Conservation (phyloP, 2,329 filamentous ascomycete species). For the Penicillium sp. region DNA sequence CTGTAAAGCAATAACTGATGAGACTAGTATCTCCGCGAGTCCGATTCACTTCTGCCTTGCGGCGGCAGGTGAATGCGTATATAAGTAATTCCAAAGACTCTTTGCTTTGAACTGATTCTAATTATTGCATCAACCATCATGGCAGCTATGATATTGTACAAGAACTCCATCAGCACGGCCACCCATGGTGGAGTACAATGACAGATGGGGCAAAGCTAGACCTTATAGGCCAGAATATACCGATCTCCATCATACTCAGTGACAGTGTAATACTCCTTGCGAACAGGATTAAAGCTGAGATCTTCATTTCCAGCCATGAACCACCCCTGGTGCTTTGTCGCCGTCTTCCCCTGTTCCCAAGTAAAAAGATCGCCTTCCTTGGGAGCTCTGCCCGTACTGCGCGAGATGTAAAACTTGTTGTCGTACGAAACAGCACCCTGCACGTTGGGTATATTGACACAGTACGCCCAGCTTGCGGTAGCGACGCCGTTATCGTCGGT, state of each 20-base stretch:
- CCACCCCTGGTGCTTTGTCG: conserved; percentile 11
- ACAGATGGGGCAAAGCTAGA: background rate
- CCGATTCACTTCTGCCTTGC: no score
- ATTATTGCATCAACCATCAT: background rate
- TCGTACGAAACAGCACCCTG: conserved; percentile 30
- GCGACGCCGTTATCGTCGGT: conserved; percentile 12
- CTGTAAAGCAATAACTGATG: no score
- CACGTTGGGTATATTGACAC: conserved; percentile 26
- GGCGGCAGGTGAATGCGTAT: no score
- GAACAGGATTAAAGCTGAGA: conserved; percentile 26
- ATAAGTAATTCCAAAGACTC: no score
- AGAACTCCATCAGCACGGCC: background rate
- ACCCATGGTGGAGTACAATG: background rate
- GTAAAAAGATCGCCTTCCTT: conserved; percentile 27
- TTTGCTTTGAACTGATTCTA: background rate
- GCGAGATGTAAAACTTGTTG: conserved; percentile 28
- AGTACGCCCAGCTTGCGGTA: conserved; percentile 27
- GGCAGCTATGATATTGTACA: background rate
- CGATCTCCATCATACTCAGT: conserved; percentile 14
- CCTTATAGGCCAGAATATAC: conserved; percentile 10
- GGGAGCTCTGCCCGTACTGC: conserved; percentile 24
- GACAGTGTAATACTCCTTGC: conserved; percentile 19
- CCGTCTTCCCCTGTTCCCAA: conserved; percentile 25
- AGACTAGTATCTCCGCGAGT: no score
- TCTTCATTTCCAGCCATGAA: conserved; percentile 29